These are phyloP conservation scores for Orbilia blumenaviensis DNA, from an alignment of 2,329 filamentous ascomycete genomes.

Conservation along the genomic window DNA sequence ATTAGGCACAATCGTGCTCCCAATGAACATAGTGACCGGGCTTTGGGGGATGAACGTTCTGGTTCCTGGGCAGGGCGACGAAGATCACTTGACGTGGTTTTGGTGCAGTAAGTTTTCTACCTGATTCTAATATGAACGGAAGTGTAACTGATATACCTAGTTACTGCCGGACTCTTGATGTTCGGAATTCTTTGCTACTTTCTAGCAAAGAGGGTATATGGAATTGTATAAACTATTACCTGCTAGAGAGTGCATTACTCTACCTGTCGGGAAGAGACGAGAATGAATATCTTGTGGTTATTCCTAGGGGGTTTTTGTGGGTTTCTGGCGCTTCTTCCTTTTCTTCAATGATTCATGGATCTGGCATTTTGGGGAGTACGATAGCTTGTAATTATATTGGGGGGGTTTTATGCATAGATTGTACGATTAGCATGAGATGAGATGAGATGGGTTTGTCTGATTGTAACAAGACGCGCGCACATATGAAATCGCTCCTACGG, in stretches of 20 bases:
- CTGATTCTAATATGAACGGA: conserved; percentile 60
- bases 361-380: neutral
- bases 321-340: neutral
- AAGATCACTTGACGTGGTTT: conserved; percentile 67
- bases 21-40: conserved; percentile 87
- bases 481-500: too few species aligned
- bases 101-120: conserved; percentile 60
- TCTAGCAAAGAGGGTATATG: conserved; percentile 83
- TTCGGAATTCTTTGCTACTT: conserved; percentile 84
- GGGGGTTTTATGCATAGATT: conserved; percentile 2
- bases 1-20: conserved; percentile 92
- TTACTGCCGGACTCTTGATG: conserved; percentile 76
- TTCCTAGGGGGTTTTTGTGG: neutral
- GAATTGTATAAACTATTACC: conserved; percentile 70
- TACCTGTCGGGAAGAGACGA: neutral
- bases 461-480: neutral
- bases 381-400: neutral
- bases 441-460: neutral
- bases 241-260: too few species aligned
- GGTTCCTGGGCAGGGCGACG: conserved; percentile 70
- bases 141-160: conserved; percentile 50
- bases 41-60: conserved; percentile 87
- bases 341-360: too few species aligned
- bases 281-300: neutral
- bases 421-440: conserved; percentile 27